Evolutionary conservation across 202 grass and related monocot species (phyloP).

Genomic region (Carex arenaria): DNA sequence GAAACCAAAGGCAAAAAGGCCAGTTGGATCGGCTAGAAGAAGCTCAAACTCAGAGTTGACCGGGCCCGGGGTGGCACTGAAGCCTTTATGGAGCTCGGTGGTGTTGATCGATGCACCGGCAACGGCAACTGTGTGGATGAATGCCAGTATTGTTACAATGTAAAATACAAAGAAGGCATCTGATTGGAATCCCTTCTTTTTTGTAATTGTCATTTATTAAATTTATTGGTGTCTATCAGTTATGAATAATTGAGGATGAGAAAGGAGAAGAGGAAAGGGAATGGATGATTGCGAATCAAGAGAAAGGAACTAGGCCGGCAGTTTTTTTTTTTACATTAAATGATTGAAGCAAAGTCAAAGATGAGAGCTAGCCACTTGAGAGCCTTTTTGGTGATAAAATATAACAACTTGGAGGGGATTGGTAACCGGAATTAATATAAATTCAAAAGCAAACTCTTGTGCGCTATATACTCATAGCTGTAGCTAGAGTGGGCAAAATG

Average conservation of each 20-base stretch:
- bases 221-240: neutral
- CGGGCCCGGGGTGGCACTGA: constrained; percentile 28
- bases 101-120: neutral
- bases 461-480: too few species aligned
- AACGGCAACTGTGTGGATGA: neutral
- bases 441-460: neutral
- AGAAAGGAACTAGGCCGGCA: neutral
- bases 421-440: neutral
- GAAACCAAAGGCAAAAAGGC: constrained; percentile 63
- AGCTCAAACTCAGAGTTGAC: constrained; percentile 40
- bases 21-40: constrained; percentile 39
- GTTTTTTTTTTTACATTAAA: neutral
- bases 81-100: constrained; percentile 40
- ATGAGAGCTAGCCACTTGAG: neutral
- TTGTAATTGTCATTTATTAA: neutral
- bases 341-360: neutral
- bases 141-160: neutral
- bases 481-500: too few species aligned
- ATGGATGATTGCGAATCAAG: neutral
- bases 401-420: neutral
- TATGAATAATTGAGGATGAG: constrained; percentile 2
- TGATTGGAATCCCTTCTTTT: neutral
- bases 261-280: neutral
- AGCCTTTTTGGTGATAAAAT: neutral
- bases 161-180: neutral